These are phyloP conservation scores for Grosmannia huntii DNA, from an alignment of 2,329 filamentous ascomycete species.

Conservation along the genomic window DNA sequence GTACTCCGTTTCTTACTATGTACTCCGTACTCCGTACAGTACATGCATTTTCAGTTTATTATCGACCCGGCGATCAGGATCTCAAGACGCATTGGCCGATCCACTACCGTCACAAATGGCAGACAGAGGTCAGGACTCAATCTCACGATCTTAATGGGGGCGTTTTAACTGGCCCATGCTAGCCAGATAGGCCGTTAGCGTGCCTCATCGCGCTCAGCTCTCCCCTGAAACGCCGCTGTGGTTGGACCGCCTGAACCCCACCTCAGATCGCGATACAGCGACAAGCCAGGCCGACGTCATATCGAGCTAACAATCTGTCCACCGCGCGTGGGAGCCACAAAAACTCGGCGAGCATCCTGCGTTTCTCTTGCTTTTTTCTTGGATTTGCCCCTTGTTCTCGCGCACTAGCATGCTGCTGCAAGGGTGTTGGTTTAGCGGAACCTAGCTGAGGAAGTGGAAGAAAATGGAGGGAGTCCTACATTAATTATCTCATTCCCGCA, in stretches of 20 bases:
- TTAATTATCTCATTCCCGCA: not conserved
- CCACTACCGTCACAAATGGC: not conserved
- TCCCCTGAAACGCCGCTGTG: not conserved
- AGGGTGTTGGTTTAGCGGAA: not conserved
- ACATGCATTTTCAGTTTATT: no score
- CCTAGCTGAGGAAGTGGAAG: not conserved
- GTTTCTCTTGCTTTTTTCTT: not conserved
- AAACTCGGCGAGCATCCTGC: not conserved
- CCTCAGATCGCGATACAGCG: not conserved
- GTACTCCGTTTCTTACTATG: no score
- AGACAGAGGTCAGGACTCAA: not conserved
- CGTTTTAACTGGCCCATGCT: not conserved
- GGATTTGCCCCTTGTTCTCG: not conserved
- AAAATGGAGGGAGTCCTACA: not conserved
- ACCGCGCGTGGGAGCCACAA: not conserved
- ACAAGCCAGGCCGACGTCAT: not conserved
- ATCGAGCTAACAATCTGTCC: not conserved
- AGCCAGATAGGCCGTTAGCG: not conserved
- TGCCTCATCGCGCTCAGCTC: not conserved
- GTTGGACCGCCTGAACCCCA: not conserved
- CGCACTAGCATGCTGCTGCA: not conserved
- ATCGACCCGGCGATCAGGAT: no score
- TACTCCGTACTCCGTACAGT: no score
- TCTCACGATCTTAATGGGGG: not conserved
- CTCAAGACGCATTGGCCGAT: no score